Percentiles rank a stretch among this genome's conserved stretches.
These are phyloP conservation scores for Yamadazyma siamensis DNA, from an alignment of 1,139 yeast genomes.

Conservation along the genomic window DNA sequence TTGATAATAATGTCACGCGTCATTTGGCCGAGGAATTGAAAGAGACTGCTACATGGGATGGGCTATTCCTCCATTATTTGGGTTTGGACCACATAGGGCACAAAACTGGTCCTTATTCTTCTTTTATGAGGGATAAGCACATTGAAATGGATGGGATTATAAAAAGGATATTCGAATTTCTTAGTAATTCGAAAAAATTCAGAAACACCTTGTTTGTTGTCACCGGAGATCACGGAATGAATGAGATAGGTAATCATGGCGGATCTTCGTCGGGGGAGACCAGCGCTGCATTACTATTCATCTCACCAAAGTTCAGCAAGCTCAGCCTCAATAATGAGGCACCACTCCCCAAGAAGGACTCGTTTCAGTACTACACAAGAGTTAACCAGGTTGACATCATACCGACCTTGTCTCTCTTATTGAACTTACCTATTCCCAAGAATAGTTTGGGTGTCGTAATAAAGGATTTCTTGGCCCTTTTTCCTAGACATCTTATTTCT, in stretches of 20 bases:
- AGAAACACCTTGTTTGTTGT: conserved; percentile 68
- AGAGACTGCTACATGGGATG: conserved; percentile 61
- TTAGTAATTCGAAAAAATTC: conserved; percentile 14
- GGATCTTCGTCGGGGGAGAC: conserved; percentile 93
- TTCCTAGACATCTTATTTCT: conserved; percentile 39
- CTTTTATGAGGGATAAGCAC: conserved; percentile 79
- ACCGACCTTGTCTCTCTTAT: conserved; percentile 72
- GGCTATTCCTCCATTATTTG: conserved; percentile 79
- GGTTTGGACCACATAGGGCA: conserved; percentile 98
- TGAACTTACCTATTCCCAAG: conserved; percentile 81
- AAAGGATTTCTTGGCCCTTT: conserved; percentile 51
- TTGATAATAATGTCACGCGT: conserved; percentile 88
- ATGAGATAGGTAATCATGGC: conserved; percentile 91
- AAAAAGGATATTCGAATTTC: conserved; percentile 45
- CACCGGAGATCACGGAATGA: conserved; percentile 97
- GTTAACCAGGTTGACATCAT: conserved; percentile 85
- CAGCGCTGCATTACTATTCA: conserved; percentile 70
- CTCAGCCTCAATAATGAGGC: conserved; percentile 21
- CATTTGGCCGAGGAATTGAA: conserved; percentile 63
- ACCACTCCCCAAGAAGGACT: conserved; percentile 35
- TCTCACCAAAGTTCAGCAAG: conserved; percentile 56
- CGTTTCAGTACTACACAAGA: conserved; percentile 49
- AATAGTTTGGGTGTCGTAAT: conserved; percentile 80
- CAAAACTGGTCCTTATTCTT: conserved; percentile 85
- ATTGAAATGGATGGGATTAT: conserved; percentile 78